Percentiles rank a stretch among this genome's conserved stretches.
phyloP scores from a whole-genome alignment of 2,329 filamentous ascomycete species.

The Cladosporium sp. region DNA sequence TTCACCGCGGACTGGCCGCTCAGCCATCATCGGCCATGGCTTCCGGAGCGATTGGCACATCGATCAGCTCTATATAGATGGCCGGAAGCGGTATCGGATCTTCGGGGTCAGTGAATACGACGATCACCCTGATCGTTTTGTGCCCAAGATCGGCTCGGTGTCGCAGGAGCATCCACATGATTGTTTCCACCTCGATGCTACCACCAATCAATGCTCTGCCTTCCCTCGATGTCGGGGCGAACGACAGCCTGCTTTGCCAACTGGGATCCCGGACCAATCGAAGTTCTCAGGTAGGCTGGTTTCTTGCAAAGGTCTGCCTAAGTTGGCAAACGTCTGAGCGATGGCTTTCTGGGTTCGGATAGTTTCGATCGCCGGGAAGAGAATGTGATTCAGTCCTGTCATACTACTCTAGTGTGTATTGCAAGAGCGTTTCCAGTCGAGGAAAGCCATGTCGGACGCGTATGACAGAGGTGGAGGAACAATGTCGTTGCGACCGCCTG shows the following conservation, averaged over 20 bases:
- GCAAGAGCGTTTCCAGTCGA: not conserved
- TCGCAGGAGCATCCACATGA: conserved; percentile 1
- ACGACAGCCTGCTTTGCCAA: not conserved
- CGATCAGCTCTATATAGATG: too few species aligned
- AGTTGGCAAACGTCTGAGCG: not conserved
- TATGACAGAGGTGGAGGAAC: not conserved
- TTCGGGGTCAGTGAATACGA: not conserved
- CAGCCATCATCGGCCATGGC: too few species aligned
- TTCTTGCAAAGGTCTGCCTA: too few species aligned
- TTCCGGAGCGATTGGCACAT: too few species aligned
- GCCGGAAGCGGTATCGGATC: too few species aligned
- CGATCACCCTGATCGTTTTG: not conserved
- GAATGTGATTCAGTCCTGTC: not conserved
- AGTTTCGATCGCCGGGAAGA: not conserved
- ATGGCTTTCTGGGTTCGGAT: not conserved
- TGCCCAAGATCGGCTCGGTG: not conserved
- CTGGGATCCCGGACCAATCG: not conserved
- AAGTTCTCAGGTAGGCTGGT: not conserved
- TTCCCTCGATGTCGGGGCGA: not conserved
- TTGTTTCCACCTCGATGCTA: not conserved
- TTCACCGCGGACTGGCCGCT: too few species aligned
- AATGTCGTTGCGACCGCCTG: not conserved
- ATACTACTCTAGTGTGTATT: too few species aligned
- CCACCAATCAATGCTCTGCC: not conserved
- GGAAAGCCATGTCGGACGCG: not conserved